A percentile compares a stretch with the other conserved stretches of the same genome.
These are phyloP conservation scores for Silene noctiflora DNA, from an alignment of 179 eudicot genomes.

Conservation along the genomic window DNA sequence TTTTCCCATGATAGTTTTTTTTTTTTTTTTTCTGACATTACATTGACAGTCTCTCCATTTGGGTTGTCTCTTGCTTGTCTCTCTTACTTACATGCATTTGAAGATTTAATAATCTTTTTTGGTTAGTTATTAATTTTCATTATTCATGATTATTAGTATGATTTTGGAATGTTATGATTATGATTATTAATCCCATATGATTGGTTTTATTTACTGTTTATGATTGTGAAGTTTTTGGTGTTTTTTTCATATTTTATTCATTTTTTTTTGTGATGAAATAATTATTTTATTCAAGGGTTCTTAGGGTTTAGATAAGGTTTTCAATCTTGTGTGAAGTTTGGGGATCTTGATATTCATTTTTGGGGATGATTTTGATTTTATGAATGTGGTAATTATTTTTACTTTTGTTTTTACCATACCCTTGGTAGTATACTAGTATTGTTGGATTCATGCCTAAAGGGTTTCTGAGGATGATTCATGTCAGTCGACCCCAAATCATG, in stretches of 20 bases:
- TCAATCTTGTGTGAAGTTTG: not conserved
- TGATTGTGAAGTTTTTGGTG: constrained; percentile 14
- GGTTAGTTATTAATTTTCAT: constrained; percentile 10
- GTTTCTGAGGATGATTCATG: no score
- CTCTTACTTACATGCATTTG: constrained; percentile 12
- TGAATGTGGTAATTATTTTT: not conserved
- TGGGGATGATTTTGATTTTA: not conserved
- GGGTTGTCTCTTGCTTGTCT: constrained; percentile 14
- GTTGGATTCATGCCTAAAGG: no score
- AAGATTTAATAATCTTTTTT: constrained; percentile 8
- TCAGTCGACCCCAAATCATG: no score
- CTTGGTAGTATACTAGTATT: no score
- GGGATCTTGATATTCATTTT: constrained; percentile 19
- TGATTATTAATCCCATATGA: constrained; percentile 14
- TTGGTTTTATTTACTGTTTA: not conserved
- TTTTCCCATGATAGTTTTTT: not conserved
- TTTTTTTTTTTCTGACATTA: not conserved
- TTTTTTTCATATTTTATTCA: not conserved
- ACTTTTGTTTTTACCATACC: no score
- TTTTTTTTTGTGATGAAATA: not conserved
- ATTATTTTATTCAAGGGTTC: not conserved
- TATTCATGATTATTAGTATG: constrained; percentile 12
- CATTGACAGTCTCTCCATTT: not conserved
- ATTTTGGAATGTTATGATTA: constrained; percentile 5
- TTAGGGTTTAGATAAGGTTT: constrained; percentile 13